phyloP scores from a whole-genome alignment of 192 early-diverging fungal species.

The Diversispora eburnea region DNA sequence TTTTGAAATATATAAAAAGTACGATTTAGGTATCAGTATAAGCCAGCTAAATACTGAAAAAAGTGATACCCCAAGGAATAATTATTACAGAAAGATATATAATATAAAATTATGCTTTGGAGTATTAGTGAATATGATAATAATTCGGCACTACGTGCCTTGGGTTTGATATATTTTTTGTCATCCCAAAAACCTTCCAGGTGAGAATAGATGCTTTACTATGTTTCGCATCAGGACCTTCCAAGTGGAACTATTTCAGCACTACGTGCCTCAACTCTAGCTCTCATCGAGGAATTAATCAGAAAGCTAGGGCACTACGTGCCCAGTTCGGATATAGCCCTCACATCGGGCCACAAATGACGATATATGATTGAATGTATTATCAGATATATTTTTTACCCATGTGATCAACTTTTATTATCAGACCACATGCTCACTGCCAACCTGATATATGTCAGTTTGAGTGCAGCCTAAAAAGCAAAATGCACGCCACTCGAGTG shows the following conservation, averaged over 20 bases:
- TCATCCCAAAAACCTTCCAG: no score
- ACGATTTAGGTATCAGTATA: constrained; percentile 21
- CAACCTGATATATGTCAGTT: background rate
- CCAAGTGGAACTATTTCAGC: no score
- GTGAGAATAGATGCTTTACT: no score
- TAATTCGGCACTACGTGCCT: constrained; percentile 17
- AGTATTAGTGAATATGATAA: background rate
- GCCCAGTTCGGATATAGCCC: no score
- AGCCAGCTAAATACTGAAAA: constrained; percentile 20
- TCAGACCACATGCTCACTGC: background rate
- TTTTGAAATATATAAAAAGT: constrained; percentile 25
- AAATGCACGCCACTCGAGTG: no score
- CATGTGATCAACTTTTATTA: background rate
- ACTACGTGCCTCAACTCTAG: no score
- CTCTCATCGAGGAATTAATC: constrained; percentile 4
- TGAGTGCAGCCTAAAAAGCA: background rate
- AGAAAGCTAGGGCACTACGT: constrained; percentile 23
- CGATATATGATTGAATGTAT: constrained; percentile 17
- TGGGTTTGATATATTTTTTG: no score
- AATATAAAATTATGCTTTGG: constrained; percentile 27
- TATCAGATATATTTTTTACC: background rate
- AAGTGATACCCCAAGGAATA: constrained; percentile 17
- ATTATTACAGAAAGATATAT: constrained; percentile 15
- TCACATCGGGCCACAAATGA: constrained; percentile 21
- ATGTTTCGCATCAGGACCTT: no score